A percentile compares a stretch with the other conserved stretches of the same genome.
phyloP scores from a whole-genome alignment of 1,284 basidiomycete genomes.

The Trichosporon coremiiforme region DNA sequence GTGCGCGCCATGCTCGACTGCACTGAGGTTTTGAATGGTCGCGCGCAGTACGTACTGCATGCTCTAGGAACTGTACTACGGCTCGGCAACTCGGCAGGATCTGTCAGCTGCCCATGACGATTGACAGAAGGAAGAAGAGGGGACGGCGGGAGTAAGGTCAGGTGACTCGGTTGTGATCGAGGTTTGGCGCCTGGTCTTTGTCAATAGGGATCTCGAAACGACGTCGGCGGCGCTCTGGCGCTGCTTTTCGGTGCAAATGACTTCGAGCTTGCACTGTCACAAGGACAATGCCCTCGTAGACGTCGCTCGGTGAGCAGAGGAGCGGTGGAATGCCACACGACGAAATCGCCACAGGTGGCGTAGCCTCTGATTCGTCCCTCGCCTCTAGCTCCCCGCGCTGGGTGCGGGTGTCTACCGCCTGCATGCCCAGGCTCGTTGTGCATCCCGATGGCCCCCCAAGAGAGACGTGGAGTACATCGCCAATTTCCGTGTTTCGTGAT shows the following conservation, averaged over 20 bases:
- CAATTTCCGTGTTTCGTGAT: too few species aligned
- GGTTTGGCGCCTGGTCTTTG: too few species aligned
- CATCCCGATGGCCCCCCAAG: not conserved
- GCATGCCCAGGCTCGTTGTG: not conserved
- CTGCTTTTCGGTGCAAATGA: not conserved
- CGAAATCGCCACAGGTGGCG: not conserved
- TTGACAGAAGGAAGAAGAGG: too few species aligned
- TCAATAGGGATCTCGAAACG: too few species aligned
- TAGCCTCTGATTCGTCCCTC: not conserved
- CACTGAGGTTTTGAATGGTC: not conserved
- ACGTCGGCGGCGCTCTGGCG: too few species aligned
- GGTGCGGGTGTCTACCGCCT: not conserved
- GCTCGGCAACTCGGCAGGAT: too few species aligned
- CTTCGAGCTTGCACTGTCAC: not conserved
- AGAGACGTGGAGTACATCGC: too few species aligned
- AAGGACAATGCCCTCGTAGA: not conserved
- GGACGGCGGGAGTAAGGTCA: too few species aligned
- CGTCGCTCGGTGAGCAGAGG: not conserved
- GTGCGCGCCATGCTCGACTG: not conserved
- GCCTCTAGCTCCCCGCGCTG: not conserved
- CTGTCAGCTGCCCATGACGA: too few species aligned
- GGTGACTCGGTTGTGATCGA: too few species aligned
- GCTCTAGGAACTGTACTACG: not conserved
- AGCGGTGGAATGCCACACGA: not conserved
- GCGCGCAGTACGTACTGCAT: not conserved